These are phyloP conservation scores for Jacaranda copaia DNA, from an alignment of 257 asterid genomes.

Conservation along the genomic window DNA sequence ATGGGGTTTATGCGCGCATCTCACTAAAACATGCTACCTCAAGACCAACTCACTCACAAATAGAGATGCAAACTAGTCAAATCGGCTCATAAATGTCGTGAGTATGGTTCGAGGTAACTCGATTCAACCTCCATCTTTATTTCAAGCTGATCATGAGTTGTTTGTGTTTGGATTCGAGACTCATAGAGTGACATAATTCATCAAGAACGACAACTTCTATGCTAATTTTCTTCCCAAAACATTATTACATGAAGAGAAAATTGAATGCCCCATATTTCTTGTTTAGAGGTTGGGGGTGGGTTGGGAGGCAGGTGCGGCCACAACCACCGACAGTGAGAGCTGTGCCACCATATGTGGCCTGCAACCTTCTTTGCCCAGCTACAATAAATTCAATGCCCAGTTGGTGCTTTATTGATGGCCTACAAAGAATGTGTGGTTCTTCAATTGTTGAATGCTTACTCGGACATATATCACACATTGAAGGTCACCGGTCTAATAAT, in stretches of 20 bases:
- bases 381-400: not conserved
- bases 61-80: no score
- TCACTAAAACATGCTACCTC: no score
- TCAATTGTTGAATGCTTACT: slow-evolving; percentile 22
- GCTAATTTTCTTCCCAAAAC: not conserved
- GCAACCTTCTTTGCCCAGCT: slow-evolving; percentile 1
- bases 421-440: slow-evolving; percentile 33
- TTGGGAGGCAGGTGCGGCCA: not conserved
- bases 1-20: no score
- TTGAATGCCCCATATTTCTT: not conserved
- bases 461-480: not conserved
- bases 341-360: slow-evolving; percentile 20
- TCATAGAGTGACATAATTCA: no score
- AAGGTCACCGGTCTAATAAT: slow-evolving; percentile 39
- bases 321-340: slow-evolving; percentile 26
- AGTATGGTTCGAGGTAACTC: no score
- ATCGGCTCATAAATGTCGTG: no score
- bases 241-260: not conserved
- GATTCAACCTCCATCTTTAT: no score
- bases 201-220: not conserved
- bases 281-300: not conserved
- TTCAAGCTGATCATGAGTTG: no score
- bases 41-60: no score
- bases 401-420: slow-evolving; percentile 33
- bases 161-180: no score